phyloP scores from a whole-genome alignment of 2,329 filamentous ascomycete genomes.

The Cercospora zeina region DNA sequence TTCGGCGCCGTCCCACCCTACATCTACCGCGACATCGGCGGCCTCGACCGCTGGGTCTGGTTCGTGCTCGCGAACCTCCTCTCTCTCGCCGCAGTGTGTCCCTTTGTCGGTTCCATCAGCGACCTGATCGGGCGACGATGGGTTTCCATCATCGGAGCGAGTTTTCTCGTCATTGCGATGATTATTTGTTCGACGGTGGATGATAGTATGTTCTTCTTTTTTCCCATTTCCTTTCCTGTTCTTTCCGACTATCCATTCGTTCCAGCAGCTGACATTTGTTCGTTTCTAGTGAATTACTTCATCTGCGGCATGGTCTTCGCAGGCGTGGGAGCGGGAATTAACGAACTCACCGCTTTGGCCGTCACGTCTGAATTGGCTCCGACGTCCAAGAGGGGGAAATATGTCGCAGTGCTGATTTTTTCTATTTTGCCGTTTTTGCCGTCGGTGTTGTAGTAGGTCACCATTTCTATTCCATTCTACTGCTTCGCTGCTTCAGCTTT shows the following conservation, averaged over 20 bases:
- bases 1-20: constrained; percentile 41
- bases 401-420: constrained; percentile 61
- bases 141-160: constrained; percentile 58
- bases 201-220: constrained; percentile 51
- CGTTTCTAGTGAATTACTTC: constrained; percentile 42
- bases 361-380: constrained; percentile 68
- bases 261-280: background rate
- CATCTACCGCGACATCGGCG: constrained; percentile 30
- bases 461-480: too few species aligned
- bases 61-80: constrained; percentile 57
- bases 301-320: constrained; percentile 64
- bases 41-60: constrained; percentile 37
- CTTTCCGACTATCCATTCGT: too few species aligned
- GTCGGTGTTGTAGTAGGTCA: constrained; percentile 54
- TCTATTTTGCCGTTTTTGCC: constrained; percentile 64
- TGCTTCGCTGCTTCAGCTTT: background rate
- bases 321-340: constrained; percentile 66
- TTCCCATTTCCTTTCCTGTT: background rate
- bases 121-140: constrained; percentile 63
- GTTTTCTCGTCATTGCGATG: constrained; percentile 59
- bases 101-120: constrained; percentile 65
- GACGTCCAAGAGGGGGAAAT: constrained; percentile 62
- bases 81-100: constrained; percentile 57
- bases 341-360: constrained; percentile 67
- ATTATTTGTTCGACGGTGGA: constrained; percentile 60